Evolutionary conservation across 768 basidiomycete species (phyloP), one percentile per base, ranked within the genome.

Genomic region (Suillus subaureus): DNA sequence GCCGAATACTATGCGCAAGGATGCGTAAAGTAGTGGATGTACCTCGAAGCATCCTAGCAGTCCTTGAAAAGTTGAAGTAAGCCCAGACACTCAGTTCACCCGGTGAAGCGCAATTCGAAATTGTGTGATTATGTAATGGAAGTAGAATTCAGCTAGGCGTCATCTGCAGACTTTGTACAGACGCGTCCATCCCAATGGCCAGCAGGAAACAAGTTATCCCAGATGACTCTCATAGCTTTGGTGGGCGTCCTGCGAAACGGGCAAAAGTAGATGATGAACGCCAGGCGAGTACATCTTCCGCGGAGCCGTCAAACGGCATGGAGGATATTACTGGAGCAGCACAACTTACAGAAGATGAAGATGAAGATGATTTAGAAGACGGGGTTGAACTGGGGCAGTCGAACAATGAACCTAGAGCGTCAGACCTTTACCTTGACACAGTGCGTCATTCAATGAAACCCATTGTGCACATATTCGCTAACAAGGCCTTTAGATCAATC

Each of bases 401-500:
- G 47, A 63, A 69, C 55, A 37, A 72, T 35, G 76, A 74, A 64
- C 74, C 68, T 67, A 77, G 74, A 73, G 84, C 93, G 43, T 92
- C 93, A 62, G 96, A 98, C 78, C 83, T 97, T 71, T 97, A 97
- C 77, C 88, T 98, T 62, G 96, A 98, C 81, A 97, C 96, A 65
- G 96, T 92, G 78, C 75, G 90, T 79, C 66, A 65, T 47, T 23
- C 61, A 21, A 18, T 35, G 67, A 70, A 52, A 67, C 62, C 64
- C 62, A 68, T 58, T 21, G 16, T 18, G 28, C 64, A 52, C 55
- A 35, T 68, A 21, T 31, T 31, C 26, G 40, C 58, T 60, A 28
- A 21, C 61, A 55, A 47, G 64, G 40, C 28, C n/a, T 37, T 65
- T 74, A 98, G 96, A 93, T 99, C 69, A 95, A 97, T 76, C 87